Percentiles rank a stretch among this genome's conserved stretches.
Evolutionary conservation across 2,329 filamentous ascomycete genomes (phyloP).

Genomic region (Tetracladium maxilliforme): DNA sequence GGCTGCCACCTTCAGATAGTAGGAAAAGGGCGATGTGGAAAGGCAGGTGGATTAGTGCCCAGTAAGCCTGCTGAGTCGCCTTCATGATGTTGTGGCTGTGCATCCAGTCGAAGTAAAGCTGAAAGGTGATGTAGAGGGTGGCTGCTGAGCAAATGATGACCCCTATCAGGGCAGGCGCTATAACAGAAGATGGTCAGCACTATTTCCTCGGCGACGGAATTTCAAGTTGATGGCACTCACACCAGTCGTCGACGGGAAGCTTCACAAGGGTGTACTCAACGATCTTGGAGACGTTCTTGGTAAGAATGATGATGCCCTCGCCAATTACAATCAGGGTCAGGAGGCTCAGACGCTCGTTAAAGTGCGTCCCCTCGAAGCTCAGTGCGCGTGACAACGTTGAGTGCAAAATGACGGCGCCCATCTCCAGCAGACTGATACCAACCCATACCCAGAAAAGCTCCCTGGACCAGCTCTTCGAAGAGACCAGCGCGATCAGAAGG

Average conservation of each 20-base stretch:
- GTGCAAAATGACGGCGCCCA: constrained; percentile 26
- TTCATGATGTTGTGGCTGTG: too few relatives aligned
- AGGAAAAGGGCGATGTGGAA: constrained; percentile 40
- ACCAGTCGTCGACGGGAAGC: constrained; percentile 19
- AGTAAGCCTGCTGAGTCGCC: too few relatives aligned
- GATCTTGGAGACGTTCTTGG: constrained; percentile 20
- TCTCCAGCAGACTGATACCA: constrained; percentile 29
- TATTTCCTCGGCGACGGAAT: constrained; percentile 1
- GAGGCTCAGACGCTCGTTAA: constrained; percentile 41
- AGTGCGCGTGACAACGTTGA: constrained; percentile 32
- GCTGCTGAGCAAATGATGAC: constrained; percentile 23
- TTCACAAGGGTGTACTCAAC: constrained; percentile 5
- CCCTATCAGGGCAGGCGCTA: too few relatives aligned
- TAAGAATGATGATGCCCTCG: constrained; percentile 39
- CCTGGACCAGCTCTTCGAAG: constrained; percentile 5
- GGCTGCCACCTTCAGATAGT: constrained; percentile 30
- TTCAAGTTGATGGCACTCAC: constrained; percentile 17
- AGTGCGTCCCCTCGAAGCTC: constrained; percentile 39
- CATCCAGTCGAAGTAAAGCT: constrained; percentile 34
- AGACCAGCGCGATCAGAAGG: constrained; percentile 12
- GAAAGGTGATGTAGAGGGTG: constrained; percentile 32
- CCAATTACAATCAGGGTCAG: constrained; percentile 45
- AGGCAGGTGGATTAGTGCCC: constrained; percentile 36
- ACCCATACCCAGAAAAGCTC: constrained; percentile 33
- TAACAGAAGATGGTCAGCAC: background rate